Conservation (phyloP, 768 basidiomycete species). For the Boletus sp. region DNA sequence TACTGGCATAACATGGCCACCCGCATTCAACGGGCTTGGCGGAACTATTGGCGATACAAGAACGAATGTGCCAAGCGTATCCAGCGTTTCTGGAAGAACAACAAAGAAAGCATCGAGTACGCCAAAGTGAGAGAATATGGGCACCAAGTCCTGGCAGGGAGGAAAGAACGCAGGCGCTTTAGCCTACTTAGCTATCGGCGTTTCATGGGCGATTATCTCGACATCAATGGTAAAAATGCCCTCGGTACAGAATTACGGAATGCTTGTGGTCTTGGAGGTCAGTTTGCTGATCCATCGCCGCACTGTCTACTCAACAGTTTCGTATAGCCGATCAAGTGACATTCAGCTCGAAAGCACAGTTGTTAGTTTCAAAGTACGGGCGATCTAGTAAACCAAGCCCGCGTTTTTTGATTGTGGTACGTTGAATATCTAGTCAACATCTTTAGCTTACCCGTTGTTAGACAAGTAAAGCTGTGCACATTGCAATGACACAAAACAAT, state of each 20-base stretch:
- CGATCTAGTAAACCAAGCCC: slow-evolving; percentile 92
- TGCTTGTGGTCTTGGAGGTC: slow-evolving; percentile 73
- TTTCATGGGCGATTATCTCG: slow-evolving; percentile 95
- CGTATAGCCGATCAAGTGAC: slow-evolving; percentile 65
- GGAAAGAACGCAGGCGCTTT: slow-evolving; percentile 92
- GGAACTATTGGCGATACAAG: slow-evolving; percentile 94
- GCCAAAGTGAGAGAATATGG: slow-evolving; percentile 92
- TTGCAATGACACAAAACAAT: slow-evolving; percentile 62
- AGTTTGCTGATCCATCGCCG: slow-evolving; percentile 24
- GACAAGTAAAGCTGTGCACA: slow-evolving; percentile 72
- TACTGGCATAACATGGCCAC: slow-evolving; percentile 99
- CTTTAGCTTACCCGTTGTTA: slow-evolving; percentile 1
- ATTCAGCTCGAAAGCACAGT: slow-evolving; percentile 79
- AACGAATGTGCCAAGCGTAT: slow-evolving; percentile 93
- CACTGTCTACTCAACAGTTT: not conserved
- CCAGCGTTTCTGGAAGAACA: slow-evolving; percentile 98
- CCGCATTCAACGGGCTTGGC: slow-evolving; percentile 93
- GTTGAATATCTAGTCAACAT: slow-evolving; percentile 23
- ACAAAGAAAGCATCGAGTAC: slow-evolving; percentile 90
- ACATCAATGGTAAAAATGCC: slow-evolving; percentile 76
- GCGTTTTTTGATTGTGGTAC: slow-evolving; percentile 83
- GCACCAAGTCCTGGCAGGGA: slow-evolving; percentile 82
- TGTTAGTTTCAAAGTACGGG: slow-evolving; percentile 79
- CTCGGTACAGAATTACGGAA: slow-evolving; percentile 72
- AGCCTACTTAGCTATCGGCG: slow-evolving; percentile 91